Evolutionary conservation across 257 asterid species (phyloP).

Genomic region (Solanum paucissectum): DNA sequence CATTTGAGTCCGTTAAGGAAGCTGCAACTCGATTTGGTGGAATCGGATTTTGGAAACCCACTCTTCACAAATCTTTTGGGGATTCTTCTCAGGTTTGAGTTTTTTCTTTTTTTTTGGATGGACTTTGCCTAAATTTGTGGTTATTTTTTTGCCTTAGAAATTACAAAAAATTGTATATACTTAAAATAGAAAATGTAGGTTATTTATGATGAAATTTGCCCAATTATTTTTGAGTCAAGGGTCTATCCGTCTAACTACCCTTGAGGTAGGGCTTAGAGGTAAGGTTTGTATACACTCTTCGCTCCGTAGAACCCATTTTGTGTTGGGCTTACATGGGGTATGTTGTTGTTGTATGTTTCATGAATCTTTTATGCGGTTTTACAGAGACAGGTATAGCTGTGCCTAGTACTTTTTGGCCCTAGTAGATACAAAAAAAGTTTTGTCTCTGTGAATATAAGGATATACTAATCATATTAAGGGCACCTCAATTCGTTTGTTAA

Average conservation of each 20-base stretch:
- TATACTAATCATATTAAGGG: not conserved
- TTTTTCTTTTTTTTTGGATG: not conserved
- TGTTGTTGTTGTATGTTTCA: not conserved
- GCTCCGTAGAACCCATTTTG: no score
- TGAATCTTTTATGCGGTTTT: not conserved
- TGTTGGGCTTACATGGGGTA: no score
- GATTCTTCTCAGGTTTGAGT: constrained; percentile 22
- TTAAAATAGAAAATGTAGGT: not conserved
- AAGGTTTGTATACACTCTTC: not conserved
- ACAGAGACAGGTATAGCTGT: not conserved
- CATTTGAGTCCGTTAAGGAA: constrained; percentile 91
- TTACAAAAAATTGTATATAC: not conserved
- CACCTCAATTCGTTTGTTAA: not conserved
- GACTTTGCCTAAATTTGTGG: not conserved
- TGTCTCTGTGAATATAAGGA: not conserved
- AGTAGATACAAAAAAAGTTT: not conserved
- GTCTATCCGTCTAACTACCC: not conserved
- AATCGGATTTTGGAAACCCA: constrained; percentile 88
- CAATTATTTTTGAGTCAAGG: not conserved
- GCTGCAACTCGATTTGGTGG: constrained; percentile 87
- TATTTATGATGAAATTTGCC: not conserved
- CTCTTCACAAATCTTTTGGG: constrained; percentile 25
- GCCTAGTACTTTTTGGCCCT: not conserved
- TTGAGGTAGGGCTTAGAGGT: not conserved
- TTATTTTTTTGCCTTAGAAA: not conserved